These are phyloP conservation scores for Tolypocladium ovalisporum DNA, from an alignment of 2,329 filamentous ascomycete species.

Conservation along the genomic window DNA sequence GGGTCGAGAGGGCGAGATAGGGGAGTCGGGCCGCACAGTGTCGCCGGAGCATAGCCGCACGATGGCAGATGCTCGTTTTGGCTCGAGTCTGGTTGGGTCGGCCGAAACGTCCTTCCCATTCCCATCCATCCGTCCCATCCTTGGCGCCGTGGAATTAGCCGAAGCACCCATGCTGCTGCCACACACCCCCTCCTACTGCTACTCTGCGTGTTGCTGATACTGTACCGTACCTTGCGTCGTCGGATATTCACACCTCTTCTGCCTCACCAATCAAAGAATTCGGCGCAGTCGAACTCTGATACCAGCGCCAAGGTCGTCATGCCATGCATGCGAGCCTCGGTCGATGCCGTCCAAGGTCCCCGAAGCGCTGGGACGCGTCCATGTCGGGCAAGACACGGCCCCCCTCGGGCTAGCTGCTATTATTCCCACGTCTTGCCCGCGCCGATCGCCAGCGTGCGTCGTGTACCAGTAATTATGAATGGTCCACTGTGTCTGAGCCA, in stretches of 20 bases:
- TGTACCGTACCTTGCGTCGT: background rate
- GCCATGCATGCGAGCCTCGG: background rate
- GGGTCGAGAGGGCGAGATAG: too few species aligned
- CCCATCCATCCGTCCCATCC: background rate
- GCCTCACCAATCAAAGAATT: background rate
- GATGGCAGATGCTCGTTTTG: conserved; percentile 4
- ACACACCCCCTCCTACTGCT: too few species aligned
- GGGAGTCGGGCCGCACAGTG: conserved; percentile 9
- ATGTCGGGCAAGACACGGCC: background rate
- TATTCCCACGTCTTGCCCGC: background rate
- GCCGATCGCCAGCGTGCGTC: background rate
- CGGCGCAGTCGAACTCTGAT: background rate
- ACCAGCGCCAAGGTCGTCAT: background rate
- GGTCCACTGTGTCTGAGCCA: too few species aligned
- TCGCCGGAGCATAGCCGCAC: conserved; percentile 5
- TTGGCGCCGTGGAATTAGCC: background rate
- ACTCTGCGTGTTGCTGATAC: background rate
- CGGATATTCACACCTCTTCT: background rate
- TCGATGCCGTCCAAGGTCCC: background rate
- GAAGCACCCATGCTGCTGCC: background rate
- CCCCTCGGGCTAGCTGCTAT: background rate
- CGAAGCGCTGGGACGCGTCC: background rate
- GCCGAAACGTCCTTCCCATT: background rate
- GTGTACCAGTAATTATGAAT: too few species aligned
- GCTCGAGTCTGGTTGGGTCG: background rate